A percentile compares a stretch with the other conserved stretches of the same genome.
These are phyloP conservation scores for Persicaria tinctoria DNA, from an alignment of 148 eudicot genomes.

Conservation along the genomic window DNA sequence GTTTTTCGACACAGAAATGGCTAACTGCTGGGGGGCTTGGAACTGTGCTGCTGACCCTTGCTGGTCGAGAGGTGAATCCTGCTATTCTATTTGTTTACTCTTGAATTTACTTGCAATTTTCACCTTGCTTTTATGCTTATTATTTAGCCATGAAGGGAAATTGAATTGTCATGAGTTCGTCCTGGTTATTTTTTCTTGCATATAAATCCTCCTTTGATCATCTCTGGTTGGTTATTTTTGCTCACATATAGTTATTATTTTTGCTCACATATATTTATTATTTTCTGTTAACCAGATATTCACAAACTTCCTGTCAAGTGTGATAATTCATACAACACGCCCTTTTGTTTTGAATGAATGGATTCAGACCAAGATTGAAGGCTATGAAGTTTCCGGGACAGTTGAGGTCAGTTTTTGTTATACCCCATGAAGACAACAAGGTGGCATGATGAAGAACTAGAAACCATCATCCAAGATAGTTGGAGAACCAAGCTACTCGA, in stretches of 20 bases:
- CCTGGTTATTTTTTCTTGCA: background rate
- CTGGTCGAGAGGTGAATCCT: conserved; percentile 85
- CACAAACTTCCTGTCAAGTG: conserved; percentile 89
- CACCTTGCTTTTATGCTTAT: background rate
- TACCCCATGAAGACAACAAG: background rate
- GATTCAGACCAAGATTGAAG: conserved; percentile 91
- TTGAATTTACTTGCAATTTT: background rate
- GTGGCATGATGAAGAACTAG: no score
- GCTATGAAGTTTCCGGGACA: conserved; percentile 91
- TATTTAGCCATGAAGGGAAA: background rate
- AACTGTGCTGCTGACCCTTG: conserved; percentile 85
- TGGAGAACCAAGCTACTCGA: no score
- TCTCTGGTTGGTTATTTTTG: background rate
- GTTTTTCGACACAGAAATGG: conserved; percentile 90
- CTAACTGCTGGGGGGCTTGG: conserved; percentile 98
- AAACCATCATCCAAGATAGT: no score
- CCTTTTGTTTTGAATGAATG: conserved; percentile 82
- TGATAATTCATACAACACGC: conserved; percentile 88
- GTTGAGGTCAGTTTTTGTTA: conserved; percentile 63
- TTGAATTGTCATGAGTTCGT: background rate
- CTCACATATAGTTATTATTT: background rate
- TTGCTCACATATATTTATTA: background rate
- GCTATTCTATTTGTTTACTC: background rate
- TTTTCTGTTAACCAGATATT: conserved; percentile 44
- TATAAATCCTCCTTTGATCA: background rate